Conservation (phyloP, 2,329 filamentous ascomycete genomes). For the Penicillium concentricum region DNA sequence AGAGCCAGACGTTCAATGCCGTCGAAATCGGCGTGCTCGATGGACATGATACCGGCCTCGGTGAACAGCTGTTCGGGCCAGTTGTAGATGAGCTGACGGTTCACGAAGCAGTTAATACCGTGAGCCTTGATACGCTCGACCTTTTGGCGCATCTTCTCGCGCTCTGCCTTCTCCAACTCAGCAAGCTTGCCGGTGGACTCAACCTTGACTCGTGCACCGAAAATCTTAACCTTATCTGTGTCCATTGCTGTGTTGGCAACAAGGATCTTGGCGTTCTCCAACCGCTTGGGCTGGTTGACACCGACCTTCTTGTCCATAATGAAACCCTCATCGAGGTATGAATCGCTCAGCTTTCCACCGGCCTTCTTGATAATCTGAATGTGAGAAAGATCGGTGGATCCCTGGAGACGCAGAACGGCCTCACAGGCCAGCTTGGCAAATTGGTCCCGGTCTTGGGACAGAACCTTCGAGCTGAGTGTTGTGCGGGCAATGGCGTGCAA, state of each 20-base stretch:
- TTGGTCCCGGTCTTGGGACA: slow-evolving; percentile 88
- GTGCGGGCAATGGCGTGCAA: slow-evolving; percentile 88
- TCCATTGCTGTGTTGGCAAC: slow-evolving; percentile 99
- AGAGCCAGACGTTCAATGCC: slow-evolving; percentile 92
- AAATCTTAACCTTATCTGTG: slow-evolving; percentile 99
- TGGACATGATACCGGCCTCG: slow-evolving; percentile 95
- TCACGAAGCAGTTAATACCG: slow-evolving; percentile 99
- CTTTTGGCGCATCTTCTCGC: slow-evolving; percentile 99
- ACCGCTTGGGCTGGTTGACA: slow-evolving; percentile 94
- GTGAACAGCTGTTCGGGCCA: slow-evolving; percentile 99
- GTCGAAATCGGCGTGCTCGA: slow-evolving; percentile 98
- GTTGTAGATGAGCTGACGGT: slow-evolving; percentile 99
- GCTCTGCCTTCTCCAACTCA: slow-evolving; percentile 97
- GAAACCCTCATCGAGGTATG: slow-evolving; percentile 96
- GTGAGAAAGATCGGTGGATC: slow-evolving; percentile 89
- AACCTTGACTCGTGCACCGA: slow-evolving; percentile 95
- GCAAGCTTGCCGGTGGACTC: slow-evolving; percentile 93
- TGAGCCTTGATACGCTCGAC: slow-evolving; percentile 98
- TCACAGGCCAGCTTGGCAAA: slow-evolving; percentile 89
- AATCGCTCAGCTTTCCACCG: slow-evolving; percentile 94
- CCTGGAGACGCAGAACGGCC: slow-evolving; percentile 84
- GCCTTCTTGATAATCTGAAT: slow-evolving; percentile 99
- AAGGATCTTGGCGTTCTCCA: slow-evolving; percentile 97
- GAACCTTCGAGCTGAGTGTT: slow-evolving; percentile 94
- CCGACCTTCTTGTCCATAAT: slow-evolving; percentile 99